These are phyloP conservation scores for Russula sp. DNA, from an alignment of 768 basidiomycete genomes.

Conservation along the genomic window DNA sequence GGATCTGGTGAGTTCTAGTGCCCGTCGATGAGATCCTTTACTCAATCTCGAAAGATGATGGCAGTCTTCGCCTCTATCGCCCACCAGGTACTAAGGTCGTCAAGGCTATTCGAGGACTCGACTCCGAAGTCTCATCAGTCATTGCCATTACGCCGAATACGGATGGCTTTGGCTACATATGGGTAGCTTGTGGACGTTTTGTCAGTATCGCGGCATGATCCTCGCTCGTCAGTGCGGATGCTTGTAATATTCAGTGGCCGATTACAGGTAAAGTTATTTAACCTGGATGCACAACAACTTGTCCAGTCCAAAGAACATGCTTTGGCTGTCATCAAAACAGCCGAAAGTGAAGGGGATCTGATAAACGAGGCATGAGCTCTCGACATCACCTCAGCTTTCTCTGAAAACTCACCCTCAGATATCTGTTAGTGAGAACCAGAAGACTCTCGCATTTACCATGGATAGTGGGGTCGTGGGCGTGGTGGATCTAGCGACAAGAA, in stretches of 20 bases:
- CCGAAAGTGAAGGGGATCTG: constrained; percentile 46
- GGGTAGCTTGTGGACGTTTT: constrained; percentile 58
- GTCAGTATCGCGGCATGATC: constrained; percentile 31
- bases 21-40: not conserved
- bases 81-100: constrained; percentile 14
- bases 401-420: constrained; percentile 49
- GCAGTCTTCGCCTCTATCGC: constrained; percentile 20
- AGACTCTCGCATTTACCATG: constrained; percentile 53
- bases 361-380: constrained; percentile 56
- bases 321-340: constrained; percentile 36
- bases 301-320: constrained; percentile 50
- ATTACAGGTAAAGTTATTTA: constrained; percentile 34
- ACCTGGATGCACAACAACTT: constrained; percentile 43
- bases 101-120: constrained; percentile 24
- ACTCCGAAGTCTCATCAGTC: constrained; percentile 57
- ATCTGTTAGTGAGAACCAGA: constrained; percentile 46
- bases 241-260: not conserved
- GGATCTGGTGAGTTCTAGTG: constrained; percentile 47
- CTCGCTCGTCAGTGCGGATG: not conserved
- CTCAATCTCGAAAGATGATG: constrained; percentile 43
- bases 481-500: constrained; percentile 46
- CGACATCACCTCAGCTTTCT: not conserved
- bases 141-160: constrained; percentile 33
- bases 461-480: constrained; percentile 66
- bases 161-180: constrained; percentile 40